Conservation (phyloP, 768 basidiomycete genomes). For the Tricholoma flavovirens region DNA sequence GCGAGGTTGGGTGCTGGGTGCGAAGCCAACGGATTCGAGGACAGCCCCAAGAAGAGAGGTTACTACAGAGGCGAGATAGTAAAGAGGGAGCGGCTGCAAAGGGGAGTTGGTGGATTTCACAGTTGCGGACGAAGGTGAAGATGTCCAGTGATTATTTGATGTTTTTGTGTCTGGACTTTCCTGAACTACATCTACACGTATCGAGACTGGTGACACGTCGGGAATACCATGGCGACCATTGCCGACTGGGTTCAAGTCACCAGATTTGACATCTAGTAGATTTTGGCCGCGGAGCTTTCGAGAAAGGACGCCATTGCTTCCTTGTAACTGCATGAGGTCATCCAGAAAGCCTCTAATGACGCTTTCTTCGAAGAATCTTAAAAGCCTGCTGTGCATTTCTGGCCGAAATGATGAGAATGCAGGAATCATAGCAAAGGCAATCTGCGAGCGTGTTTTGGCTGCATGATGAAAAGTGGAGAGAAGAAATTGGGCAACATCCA, state of each 20-base stretch:
- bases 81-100: conserved; percentile 46
- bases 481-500: conserved; percentile 71
- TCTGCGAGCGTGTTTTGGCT: conserved; percentile 46
- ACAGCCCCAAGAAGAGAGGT: conserved; percentile 59
- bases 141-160: conserved; percentile 18
- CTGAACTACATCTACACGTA: conserved; percentile 51
- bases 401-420: conserved; percentile 63
- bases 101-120: conserved; percentile 51
- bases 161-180: conserved; percentile 17
- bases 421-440: conserved; percentile 68
- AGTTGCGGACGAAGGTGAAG: conserved; percentile 21
- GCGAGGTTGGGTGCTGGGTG: conserved; percentile 20
- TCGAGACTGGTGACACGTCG: conserved; percentile 36
- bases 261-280: background rate
- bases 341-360: conserved; percentile 51
- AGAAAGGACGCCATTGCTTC: conserved; percentile 11
- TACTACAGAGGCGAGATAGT: conserved; percentile 57
- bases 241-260: conserved; percentile 6
- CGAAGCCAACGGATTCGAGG: conserved; percentile 48
- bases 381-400: conserved; percentile 57
- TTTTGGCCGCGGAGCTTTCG: background rate
- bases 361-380: conserved; percentile 64
- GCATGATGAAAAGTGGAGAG: conserved; percentile 48
- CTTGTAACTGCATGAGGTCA: conserved; percentile 35
- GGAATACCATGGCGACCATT: conserved; percentile 25